A percentile compares a stretch with the other conserved stretches of the same genome.
Conservation (phyloP, 805 yeast genomes). For the Yarrowia sp. region DNA sequence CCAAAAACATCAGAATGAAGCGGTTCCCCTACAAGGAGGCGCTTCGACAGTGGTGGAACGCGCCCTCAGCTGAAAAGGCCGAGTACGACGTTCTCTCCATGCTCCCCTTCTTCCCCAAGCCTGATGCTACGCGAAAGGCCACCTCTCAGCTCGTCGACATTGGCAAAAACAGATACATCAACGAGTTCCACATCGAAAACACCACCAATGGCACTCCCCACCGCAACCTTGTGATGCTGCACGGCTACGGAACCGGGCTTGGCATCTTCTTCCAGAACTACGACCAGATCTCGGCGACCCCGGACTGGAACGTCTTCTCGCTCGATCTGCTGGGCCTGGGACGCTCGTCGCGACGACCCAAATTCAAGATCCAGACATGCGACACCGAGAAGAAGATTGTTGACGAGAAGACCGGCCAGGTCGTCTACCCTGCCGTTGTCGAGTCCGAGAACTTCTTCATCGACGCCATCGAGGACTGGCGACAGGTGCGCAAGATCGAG, state of each 20-base stretch:
- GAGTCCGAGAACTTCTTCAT: conserved; percentile 63
- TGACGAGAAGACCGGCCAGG: conserved; percentile 27
- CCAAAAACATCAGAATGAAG: not conserved
- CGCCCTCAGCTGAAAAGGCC: conserved; percentile 40
- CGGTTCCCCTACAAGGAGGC: conserved; percentile 10
- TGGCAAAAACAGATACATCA: conserved; percentile 54
- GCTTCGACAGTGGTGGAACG: conserved; percentile 44
- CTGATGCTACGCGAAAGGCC: conserved; percentile 37
- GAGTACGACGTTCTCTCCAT: conserved; percentile 53
- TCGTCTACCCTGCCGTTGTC: conserved; percentile 37
- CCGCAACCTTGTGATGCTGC: conserved; percentile 69
- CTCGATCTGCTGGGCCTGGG: conserved; percentile 91
- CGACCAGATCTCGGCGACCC: conserved; percentile 43
- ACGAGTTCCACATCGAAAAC: conserved; percentile 63
- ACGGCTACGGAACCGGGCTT: conserved; percentile 92
- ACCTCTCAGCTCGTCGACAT: conserved; percentile 49
- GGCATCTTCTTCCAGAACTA: conserved; percentile 78
- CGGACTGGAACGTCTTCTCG: conserved; percentile 73
- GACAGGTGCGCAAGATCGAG: conserved; percentile 48
- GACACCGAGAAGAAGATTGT: conserved; percentile 36
- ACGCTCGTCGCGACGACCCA: conserved; percentile 70
- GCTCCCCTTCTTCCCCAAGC: conserved; percentile 49
- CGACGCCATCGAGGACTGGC: conserved; percentile 65
- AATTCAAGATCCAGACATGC: conserved; percentile 44
- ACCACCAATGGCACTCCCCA: conserved; percentile 31